Conservation (phyloP, 1,284 basidiomycete genomes). For the Fomitopsis betulina region DNA sequence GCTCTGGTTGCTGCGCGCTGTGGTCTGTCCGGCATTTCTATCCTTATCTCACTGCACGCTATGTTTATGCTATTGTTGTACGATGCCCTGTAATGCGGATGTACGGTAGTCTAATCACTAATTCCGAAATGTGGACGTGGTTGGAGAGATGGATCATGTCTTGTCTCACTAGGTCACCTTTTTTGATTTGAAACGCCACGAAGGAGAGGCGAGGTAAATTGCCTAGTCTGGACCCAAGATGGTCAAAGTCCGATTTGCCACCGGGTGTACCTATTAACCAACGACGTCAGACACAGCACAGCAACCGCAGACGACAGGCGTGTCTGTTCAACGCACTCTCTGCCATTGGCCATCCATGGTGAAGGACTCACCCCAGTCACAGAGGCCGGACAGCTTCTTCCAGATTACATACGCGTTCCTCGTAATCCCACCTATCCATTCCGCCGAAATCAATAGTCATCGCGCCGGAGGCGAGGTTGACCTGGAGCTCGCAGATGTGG, state of each 20-base stretch:
- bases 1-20: not conserved
- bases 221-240: not conserved
- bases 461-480: slow-evolving; percentile 54
- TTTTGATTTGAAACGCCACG: not conserved
- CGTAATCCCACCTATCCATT: slow-evolving; percentile 64
- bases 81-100: slow-evolving; percentile 3
- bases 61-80: slow-evolving; percentile 7
- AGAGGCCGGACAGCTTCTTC: slow-evolving; percentile 35
- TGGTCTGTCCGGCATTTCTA: not conserved
- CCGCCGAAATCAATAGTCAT: slow-evolving; percentile 75
- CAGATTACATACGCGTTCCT: slow-evolving; percentile 58
- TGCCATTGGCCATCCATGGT: not conserved
- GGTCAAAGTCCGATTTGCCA: not conserved
- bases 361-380: not conserved
- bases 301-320: not conserved
- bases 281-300: slow-evolving; percentile 1
- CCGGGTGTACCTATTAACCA: not conserved
- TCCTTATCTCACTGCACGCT: slow-evolving; percentile 2
- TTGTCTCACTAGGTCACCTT: not conserved
- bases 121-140: not conserved
- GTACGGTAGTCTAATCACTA: slow-evolving; percentile 5
- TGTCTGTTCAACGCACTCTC: not conserved
- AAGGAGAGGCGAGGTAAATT: not conserved
- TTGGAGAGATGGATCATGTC: not conserved
- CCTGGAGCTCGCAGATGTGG: slow-evolving; percentile 69